A percentile compares a stretch with the other conserved stretches of the same genome.
These are phyloP conservation scores for Lactifluus hygrophoroides DNA, from an alignment of 768 basidiomycete genomes.

Conservation along the genomic window DNA sequence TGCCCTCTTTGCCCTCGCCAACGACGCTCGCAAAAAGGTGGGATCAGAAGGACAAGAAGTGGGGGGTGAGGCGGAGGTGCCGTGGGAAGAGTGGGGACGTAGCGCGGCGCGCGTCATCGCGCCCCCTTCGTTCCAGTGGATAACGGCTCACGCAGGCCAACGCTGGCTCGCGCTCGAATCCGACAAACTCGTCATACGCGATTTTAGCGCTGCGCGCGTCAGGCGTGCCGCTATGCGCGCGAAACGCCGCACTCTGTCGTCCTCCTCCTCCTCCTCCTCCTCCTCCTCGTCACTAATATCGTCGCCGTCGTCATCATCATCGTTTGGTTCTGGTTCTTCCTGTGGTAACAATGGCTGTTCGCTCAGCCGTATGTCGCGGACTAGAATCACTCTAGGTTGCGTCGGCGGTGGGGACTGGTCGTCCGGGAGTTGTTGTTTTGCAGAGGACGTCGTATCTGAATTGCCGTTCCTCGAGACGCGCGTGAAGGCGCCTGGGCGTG, in stretches of 20 bases:
- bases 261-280: too few species aligned
- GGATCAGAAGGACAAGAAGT: neutral
- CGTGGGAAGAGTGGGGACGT: slow-evolving; percentile 11
- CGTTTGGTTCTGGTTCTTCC: too few species aligned
- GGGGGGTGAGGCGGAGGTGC: neutral
- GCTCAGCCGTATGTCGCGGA: too few species aligned
- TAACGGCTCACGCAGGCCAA: slow-evolving; percentile 13
- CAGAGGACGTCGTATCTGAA: neutral
- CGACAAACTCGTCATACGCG: neutral
- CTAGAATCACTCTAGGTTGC: too few species aligned
- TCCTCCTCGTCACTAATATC: too few species aligned
- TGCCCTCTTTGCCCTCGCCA: slow-evolving; percentile 3
- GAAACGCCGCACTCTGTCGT: too few species aligned
- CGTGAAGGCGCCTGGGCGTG: neutral
- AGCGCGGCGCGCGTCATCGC: slow-evolving; percentile 3
- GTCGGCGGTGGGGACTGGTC: too few species aligned
- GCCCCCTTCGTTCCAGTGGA: slow-evolving; percentile 8
- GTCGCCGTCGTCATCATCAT: too few species aligned
- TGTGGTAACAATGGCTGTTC: too few species aligned
- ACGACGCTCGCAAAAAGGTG: neutral
- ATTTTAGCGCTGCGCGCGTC: slow-evolving; percentile 11
- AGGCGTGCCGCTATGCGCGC: neutral
- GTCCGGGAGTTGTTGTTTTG: too few species aligned
- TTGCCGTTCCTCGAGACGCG: slow-evolving; percentile 7
- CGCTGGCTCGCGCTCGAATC: slow-evolving; percentile 13